Base-by-base conservation (phyloP, 768 basidiomycete genomes). In the Epithele typhae region DNA sequence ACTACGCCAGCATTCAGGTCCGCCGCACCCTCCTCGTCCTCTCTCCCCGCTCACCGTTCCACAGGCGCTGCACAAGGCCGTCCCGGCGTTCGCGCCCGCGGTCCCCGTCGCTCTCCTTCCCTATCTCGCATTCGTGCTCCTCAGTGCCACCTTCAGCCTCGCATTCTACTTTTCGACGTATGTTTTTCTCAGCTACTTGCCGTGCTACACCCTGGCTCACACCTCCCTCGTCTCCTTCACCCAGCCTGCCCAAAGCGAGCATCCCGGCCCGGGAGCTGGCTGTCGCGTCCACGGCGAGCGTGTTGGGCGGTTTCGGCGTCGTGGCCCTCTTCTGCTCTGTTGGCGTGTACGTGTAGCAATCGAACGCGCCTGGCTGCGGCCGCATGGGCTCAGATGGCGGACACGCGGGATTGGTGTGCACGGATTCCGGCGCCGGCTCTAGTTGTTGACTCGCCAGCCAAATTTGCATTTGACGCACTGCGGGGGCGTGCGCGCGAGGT, bases 121-220 rank as follows among this genome's bases (percentile, higher is more conserved):
- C 3, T 81, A 75, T 61, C 69, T 93, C 56, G 87, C 92, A 8
- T 77, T 88, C 58, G 45, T 84, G 52, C 78, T 88, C 51, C 76
- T 95, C 36, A 60, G 78, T 1, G 68, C 79, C 15, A 92, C 92
- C 1, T 94, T 96, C 61, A 78, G 61, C n/a, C 79, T 94, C 34
- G 78, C 86, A 0, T 95, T 95, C 73, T 92, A 93, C 71, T 91
- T 90, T 66, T 84, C 92, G 51, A 95, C 82, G 83, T 88, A 61
- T 51, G 82, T 43, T 40, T 44, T 36, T n/a, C 25, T 48, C 25
- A 15, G 14, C 25, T 18, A 30, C 23, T 27, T 36, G n/a, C 42
- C 43, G 46, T 46, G 42, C 25, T 45, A 19, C 40, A 47, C 37
- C 11, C 45, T 18, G 17, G 42, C 25, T 59, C 33, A 42, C 46